A percentile compares a stretch with the other conserved stretches of the same genome.
Conservation (phyloP, 1,284 basidiomycete species). For the Ustilago curta region DNA sequence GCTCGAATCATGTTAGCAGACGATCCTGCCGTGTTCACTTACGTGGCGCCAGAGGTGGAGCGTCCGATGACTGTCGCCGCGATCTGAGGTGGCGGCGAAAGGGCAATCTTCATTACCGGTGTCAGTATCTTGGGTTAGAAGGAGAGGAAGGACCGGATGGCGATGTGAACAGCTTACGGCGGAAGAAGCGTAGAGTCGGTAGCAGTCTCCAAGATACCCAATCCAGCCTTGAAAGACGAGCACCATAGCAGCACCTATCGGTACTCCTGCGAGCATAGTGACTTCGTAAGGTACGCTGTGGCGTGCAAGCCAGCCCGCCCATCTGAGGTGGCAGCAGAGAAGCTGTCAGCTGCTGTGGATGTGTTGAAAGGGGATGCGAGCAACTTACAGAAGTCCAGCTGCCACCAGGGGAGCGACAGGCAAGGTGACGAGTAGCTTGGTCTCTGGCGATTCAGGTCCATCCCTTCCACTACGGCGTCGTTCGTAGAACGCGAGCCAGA, state of each 20-base stretch:
- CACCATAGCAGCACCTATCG: constrained; percentile 47
- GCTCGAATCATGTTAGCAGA: neutral
- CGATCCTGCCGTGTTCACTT: neutral
- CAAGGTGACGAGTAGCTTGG: constrained; percentile 27
- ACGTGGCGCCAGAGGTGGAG: constrained; percentile 44
- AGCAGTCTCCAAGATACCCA: constrained; percentile 47
- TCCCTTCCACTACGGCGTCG: constrained; percentile 7
- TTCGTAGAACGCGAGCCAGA: constrained; percentile 20
- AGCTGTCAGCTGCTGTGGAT: neutral
- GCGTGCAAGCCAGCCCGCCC: constrained; percentile 40
- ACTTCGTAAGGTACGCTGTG: constrained; percentile 22
- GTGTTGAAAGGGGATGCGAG: neutral
- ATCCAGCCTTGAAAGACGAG: constrained; percentile 51
- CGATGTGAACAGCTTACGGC: constrained; percentile 18
- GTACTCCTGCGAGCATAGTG: constrained; percentile 38
- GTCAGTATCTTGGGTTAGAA: neutral
- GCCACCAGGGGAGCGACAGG: constrained; percentile 39
- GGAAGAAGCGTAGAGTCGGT: constrained; percentile 43
- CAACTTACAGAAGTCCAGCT: constrained; percentile 35
- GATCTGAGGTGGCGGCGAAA: constrained; percentile 15
- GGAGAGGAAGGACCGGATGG: too few species aligned
- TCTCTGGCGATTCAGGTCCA: constrained; percentile 21
- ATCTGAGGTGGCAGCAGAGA: constrained; percentile 1
- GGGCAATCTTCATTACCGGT: neutral
- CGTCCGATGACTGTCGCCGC: constrained; percentile 44